Percentiles rank a stretch among this genome's conserved stretches.
phyloP scores from a whole-genome alignment of 352 stramenopile genomes.

The Globisporangium okanoganense region DNA sequence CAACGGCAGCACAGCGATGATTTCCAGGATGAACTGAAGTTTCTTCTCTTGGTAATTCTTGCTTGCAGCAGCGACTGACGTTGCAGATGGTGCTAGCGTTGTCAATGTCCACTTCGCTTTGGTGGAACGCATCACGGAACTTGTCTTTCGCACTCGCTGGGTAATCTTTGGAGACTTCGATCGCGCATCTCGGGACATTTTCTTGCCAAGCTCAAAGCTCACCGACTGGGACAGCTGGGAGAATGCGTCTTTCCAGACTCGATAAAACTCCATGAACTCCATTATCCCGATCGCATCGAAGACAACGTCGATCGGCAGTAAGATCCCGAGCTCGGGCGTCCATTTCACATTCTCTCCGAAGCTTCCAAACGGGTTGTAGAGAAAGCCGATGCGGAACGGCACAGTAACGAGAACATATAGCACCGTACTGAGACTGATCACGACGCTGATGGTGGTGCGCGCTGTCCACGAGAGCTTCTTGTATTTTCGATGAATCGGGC shows the following conservation, averaged over 20 bases:
- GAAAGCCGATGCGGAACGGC: slow-evolving; percentile 63
- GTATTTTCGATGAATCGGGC: slow-evolving; percentile 30
- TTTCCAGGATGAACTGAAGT: slow-evolving; percentile 46
- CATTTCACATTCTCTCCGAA: slow-evolving; percentile 18
- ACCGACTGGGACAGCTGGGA: slow-evolving; percentile 33
- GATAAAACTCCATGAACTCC: slow-evolving; percentile 44
- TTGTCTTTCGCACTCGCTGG: slow-evolving; percentile 23
- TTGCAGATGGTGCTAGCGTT: slow-evolving; percentile 22
- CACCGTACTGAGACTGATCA: slow-evolving; percentile 21
- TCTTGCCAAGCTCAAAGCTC: slow-evolving; percentile 47
- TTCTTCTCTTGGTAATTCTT: slow-evolving; percentile 23
- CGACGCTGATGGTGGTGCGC: slow-evolving; percentile 28
- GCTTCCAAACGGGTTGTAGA: slow-evolving; percentile 48
- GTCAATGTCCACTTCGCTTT: slow-evolving; percentile 48
- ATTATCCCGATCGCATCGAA: slow-evolving; percentile 39
- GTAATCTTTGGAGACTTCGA: slow-evolving; percentile 29
- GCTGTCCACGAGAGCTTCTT: slow-evolving; percentile 38
- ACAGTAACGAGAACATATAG: slow-evolving; percentile 57
- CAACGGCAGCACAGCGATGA: slow-evolving; percentile 43
- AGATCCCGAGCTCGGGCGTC: slow-evolving; percentile 38
- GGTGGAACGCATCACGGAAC: slow-evolving; percentile 15
- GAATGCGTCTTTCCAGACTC: slow-evolving; percentile 29
- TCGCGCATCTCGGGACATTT: slow-evolving; percentile 31
- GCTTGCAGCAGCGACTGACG: slow-evolving; percentile 14
- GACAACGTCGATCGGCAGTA: slow-evolving; percentile 33